A percentile compares a stretch with the other conserved stretches of the same genome.
These are phyloP conservation scores for Furcasterigmium sp. DNA, from an alignment of 2,329 filamentous ascomycete species.

Conservation along the genomic window DNA sequence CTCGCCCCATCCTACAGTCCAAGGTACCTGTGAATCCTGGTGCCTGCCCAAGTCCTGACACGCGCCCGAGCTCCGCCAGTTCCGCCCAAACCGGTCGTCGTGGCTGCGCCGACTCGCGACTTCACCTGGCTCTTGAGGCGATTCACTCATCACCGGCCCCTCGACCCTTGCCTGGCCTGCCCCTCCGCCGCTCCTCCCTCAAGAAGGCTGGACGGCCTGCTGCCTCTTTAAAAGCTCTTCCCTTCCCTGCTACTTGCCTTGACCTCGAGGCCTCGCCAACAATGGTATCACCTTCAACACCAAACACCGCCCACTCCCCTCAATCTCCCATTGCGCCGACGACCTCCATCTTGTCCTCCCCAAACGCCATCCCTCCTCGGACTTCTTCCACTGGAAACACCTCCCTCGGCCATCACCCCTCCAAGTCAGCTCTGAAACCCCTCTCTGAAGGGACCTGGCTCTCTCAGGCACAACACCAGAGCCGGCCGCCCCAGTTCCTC, in stretches of 20 bases:
- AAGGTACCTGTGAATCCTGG: not conserved
- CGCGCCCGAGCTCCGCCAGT: not conserved
- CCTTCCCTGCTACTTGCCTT: not conserved
- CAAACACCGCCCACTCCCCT: conserved; percentile 8
- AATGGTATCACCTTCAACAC: not conserved
- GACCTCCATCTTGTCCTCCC: conserved; percentile 25
- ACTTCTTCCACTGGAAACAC: conserved; percentile 55
- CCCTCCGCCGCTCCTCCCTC: not conserved
- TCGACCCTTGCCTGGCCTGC: not conserved
- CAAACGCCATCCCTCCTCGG: conserved; percentile 65
- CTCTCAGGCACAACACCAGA: conserved; percentile 26
- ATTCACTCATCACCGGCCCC: not conserved
- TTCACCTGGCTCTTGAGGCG: not conserved
- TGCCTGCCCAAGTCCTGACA: not conserved
- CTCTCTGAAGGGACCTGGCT: conserved; percentile 61
- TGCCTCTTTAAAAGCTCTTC: no score
- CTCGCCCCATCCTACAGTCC: not conserved
- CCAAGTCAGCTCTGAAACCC: conserved; percentile 41
- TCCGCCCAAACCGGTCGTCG: not conserved
- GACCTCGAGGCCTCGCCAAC: not conserved
- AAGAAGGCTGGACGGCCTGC: not conserved
- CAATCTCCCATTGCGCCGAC: conserved; percentile 19
- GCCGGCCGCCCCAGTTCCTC: conserved; percentile 10
- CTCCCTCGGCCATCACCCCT: conserved; percentile 19
- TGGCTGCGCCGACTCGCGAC: not conserved